These are phyloP conservation scores for Pythium folliculosum DNA, from an alignment of 352 stramenopile species.

Conservation along the genomic window DNA sequence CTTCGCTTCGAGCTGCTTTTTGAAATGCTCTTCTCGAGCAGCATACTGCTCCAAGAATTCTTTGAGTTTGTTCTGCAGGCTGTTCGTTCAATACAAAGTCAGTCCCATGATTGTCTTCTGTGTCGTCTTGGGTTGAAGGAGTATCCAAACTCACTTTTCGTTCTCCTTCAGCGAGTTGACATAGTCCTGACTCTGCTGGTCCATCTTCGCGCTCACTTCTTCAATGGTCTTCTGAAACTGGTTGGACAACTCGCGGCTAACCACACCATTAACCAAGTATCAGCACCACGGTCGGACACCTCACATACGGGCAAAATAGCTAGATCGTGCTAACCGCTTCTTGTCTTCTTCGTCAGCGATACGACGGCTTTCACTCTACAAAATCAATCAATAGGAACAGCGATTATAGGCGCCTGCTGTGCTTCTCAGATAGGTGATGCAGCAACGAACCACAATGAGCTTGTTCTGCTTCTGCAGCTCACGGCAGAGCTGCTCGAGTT, in stretches of 20 bases:
- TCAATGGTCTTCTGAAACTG: constrained; percentile 89
- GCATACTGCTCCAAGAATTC: constrained; percentile 82
- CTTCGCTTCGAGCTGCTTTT: constrained; percentile 83
- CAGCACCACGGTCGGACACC: background rate
- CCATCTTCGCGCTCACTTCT: constrained; percentile 89
- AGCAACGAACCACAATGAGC: constrained; percentile 58
- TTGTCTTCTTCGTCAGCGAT: constrained; percentile 86
- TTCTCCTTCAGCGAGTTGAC: constrained; percentile 84
- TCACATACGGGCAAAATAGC: background rate
- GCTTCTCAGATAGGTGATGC: background rate
- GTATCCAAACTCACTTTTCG: constrained; percentile 47
- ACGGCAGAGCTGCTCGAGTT: constrained; percentile 83
- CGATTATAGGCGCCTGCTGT: background rate
- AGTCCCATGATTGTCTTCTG: background rate
- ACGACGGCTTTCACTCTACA: constrained; percentile 65
- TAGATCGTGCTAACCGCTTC: constrained; percentile 41
- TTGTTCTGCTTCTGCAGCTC: constrained; percentile 90
- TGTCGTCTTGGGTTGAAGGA: background rate
- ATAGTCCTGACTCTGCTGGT: constrained; percentile 84
- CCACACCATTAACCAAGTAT: background rate
- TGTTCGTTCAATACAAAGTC: constrained; percentile 20
- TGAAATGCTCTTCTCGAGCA: constrained; percentile 80
- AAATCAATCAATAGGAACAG: background rate
- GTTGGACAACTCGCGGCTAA: constrained; percentile 64
- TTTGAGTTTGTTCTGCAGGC: constrained; percentile 84